Conservation (phyloP, 2,329 filamentous ascomycete species). For the Lachnellula willkommii region DNA sequence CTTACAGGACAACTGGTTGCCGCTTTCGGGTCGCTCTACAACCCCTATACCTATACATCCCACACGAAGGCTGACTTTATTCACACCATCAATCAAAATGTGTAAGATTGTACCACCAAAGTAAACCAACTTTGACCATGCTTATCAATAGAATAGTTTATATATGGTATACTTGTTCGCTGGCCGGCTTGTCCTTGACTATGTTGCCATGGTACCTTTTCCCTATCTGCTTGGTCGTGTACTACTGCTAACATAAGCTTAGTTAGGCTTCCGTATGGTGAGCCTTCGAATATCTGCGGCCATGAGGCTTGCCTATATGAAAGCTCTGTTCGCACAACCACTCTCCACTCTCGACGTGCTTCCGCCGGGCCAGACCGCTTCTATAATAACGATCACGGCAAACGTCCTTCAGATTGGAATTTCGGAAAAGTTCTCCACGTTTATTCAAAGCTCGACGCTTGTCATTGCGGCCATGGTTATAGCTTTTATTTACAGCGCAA, state of each 20-base stretch:
- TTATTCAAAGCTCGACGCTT: conserved; percentile 50
- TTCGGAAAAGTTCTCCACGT: conserved; percentile 54
- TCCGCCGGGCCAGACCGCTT: conserved; percentile 54
- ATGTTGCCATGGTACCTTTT: conserved; percentile 44
- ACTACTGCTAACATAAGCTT: not conserved
- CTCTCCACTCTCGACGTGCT: conserved; percentile 65
- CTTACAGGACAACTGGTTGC: conserved; percentile 33
- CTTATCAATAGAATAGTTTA: conserved; percentile 39
- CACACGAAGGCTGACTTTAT: conserved; percentile 45
- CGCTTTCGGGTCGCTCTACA: conserved; percentile 45
- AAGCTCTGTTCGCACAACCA: conserved; percentile 56
- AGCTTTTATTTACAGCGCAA: conserved; percentile 52
- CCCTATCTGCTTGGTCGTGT: not conserved
- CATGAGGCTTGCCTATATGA: conserved; percentile 59
- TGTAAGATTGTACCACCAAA: conserved; percentile 8
- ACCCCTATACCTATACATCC: conserved; percentile 29
- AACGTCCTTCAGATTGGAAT: conserved; percentile 59
- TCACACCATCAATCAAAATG: conserved; percentile 40
- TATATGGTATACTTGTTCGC: conserved; percentile 55
- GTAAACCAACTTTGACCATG: not conserved
- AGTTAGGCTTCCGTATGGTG: conserved; percentile 50
- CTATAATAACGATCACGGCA: conserved; percentile 60
- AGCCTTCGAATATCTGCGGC: conserved; percentile 55
- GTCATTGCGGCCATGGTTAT: conserved; percentile 49
- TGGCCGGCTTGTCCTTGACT: conserved; percentile 48